Base-by-base conservation (phyloP, 73 alveolate genomes). In the Effrenium voratum region DNA sequence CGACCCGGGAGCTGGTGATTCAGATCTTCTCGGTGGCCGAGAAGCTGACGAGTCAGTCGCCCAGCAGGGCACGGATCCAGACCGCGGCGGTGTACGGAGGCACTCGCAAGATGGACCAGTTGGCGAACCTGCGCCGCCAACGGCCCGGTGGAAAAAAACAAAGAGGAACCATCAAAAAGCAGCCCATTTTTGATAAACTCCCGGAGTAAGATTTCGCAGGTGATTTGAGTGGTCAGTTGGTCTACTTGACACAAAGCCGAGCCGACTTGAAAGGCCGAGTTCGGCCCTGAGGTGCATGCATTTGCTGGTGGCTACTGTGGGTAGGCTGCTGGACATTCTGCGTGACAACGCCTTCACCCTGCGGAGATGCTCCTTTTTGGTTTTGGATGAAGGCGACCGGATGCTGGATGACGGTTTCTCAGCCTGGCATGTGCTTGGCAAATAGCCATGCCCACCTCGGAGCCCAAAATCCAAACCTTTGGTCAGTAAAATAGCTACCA, bases 231-330 rank as follows among this genome's bases (percentile, higher is more conserved):
- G n/a, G n/a, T n/a, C n/a, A n/a, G n/a, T n/a, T n/a, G n/a, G n/a
- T n/a, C n/a, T n/a, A n/a, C n/a, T n/a, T n/a, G n/a, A n/a, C n/a
- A n/a, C n/a, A n/a, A n/a, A n/a, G n/a, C n/a, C n/a, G n/a, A n/a
- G n/a, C n/a, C n/a, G n/a, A n/a, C n/a, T n/a, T n/a, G n/a, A n/a
- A n/a, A n/a, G n/a, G n/a, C n/a, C n/a, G n/a, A n/a, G n/a, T n/a
- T n/a, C n/a, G n/a, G n/a, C n/a, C n/a, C n/a, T n/a, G n/a, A n/a
- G n/a, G n/a, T 26, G 32, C 34, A 41, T 87, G 49, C 95, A 87
- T 22, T 22, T 90, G 77, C 88, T 90, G 97, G 97, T 90, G 49
- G 97, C 88, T 38, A 90, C 97, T 32, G 97, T 90, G 45, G 97
- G 97, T 44, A 75, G 97, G 43, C 40, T 90, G 55, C 55, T 90